Conservation (phyloP, 2,329 filamentous ascomycete genomes). For the Arthroderma sp. region DNA sequence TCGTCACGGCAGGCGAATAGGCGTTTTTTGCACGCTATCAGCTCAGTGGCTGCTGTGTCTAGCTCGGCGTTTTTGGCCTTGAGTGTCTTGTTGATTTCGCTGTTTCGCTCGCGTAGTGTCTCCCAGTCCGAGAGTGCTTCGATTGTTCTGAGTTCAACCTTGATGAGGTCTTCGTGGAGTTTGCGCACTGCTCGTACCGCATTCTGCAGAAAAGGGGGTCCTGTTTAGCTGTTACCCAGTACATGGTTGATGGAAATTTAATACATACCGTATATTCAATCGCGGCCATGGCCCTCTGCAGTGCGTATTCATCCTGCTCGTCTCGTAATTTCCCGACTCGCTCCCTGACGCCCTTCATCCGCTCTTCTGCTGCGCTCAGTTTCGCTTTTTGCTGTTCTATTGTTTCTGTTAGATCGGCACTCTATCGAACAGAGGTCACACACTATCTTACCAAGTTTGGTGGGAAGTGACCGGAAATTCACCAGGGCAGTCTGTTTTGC, state of each 20-base stretch:
- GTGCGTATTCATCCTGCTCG: conserved; percentile 41
- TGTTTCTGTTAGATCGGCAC: conserved; percentile 14
- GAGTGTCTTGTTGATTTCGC: conserved; percentile 41
- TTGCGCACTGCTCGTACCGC: conserved; percentile 49
- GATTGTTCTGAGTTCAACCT: conserved; percentile 56
- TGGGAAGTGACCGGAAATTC: conserved; percentile 53
- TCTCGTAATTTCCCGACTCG: conserved; percentile 40
- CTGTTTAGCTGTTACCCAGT: background rate
- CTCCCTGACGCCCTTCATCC: conserved; percentile 30
- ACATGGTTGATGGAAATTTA: background rate
- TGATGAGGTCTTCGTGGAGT: conserved; percentile 51
- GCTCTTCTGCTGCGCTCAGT: conserved; percentile 27
- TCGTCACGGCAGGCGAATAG: conserved; percentile 14
- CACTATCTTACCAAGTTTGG: conserved; percentile 51
- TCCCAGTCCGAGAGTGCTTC: conserved; percentile 74
- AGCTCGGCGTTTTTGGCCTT: conserved; percentile 21
- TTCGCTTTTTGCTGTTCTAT: conserved; percentile 35
- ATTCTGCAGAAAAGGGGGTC: conserved; percentile 26
- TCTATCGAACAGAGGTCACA: background rate
- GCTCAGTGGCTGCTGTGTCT: conserved; percentile 14
- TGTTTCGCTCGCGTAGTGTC: conserved; percentile 53
- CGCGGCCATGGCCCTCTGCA: conserved; percentile 44
- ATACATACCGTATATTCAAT: conserved; percentile 43
- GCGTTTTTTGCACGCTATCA: background rate
- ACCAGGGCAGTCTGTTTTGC: conserved; percentile 53